A percentile compares a stretch with the other conserved stretches of the same genome.
Evolutionary conservation across 495 filamentous ascomycete genomes (phyloP).

Genomic region (Daldinia loculata): DNA sequence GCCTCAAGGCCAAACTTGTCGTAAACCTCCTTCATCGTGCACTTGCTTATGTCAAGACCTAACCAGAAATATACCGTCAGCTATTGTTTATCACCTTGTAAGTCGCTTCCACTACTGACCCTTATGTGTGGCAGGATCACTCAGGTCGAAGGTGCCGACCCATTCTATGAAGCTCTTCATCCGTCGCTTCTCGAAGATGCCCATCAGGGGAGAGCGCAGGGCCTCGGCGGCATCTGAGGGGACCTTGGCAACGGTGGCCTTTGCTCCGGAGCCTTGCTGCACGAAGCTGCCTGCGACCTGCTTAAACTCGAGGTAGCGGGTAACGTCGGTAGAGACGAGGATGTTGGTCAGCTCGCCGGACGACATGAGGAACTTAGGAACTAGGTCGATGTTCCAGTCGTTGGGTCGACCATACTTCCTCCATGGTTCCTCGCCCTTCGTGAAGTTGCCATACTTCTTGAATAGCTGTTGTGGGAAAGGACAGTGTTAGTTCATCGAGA

Average conservation of each 20-base stretch:
- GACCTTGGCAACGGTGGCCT: slow-evolving; percentile 94
- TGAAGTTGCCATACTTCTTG: slow-evolving; percentile 90
- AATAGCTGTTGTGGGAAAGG: slow-evolving; percentile 70
- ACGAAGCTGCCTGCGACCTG: slow-evolving; percentile 98
- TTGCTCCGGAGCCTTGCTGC: slow-evolving; percentile 81
- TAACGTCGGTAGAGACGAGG: slow-evolving; percentile 95
- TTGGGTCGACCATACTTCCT: slow-evolving; percentile 95
- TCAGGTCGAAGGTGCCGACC: slow-evolving; percentile 88
- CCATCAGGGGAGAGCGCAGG: slow-evolving; percentile 91
- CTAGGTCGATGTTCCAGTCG: slow-evolving; percentile 99
- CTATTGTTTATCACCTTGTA: background rate
- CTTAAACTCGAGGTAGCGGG: slow-evolving; percentile 96
- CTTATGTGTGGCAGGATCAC: slow-evolving; percentile 85
- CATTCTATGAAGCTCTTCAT: slow-evolving; percentile 98
- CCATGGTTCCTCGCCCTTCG: slow-evolving; percentile 88
- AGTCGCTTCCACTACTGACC: slow-evolving; percentile 60
- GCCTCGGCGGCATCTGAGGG: slow-evolving; percentile 93
- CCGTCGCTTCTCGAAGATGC: slow-evolving; percentile 94
- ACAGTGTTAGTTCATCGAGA: slow-evolving; percentile 37
- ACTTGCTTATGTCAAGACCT: slow-evolving; percentile 82
- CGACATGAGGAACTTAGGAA: slow-evolving; percentile 98
- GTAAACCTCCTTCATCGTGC: slow-evolving; percentile 96
- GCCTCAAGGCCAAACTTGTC: slow-evolving; percentile 95
- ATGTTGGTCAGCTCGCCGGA: slow-evolving; percentile 99
- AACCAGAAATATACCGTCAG: slow-evolving; percentile 11